A percentile compares a stretch with the other conserved stretches of the same genome.
Conservation (phyloP, 305 asterid species). For the Rubia tinctorum region DNA sequence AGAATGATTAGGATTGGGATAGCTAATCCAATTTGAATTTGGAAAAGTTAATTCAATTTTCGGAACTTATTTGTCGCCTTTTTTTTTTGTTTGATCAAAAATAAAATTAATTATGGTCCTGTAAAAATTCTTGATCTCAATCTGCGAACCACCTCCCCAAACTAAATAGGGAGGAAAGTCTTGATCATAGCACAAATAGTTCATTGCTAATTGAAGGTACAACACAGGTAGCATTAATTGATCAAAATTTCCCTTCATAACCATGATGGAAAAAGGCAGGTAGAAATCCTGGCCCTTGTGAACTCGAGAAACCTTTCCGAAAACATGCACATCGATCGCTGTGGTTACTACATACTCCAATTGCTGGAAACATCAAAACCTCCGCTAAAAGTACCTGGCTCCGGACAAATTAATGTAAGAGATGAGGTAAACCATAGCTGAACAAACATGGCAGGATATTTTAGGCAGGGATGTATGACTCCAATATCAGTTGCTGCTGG, state of each 20-base stretch:
- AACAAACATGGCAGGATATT: background rate
- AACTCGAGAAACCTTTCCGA: background rate
- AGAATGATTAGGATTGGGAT: no score
- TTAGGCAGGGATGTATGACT: slow-evolving; percentile 87
- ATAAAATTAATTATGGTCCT: no score
- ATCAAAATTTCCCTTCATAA: background rate
- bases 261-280: background rate
- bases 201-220: background rate
- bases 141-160: no score
- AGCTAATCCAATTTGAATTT: no score
- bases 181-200: no score
- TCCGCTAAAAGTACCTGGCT: background rate
- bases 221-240: background rate
- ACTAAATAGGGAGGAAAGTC: no score
- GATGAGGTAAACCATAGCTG: slow-evolving; percentile 2
- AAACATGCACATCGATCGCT: background rate
- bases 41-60: no score
- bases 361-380: slow-evolving; percentile 2
- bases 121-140: no score
- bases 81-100: no score
- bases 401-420: background rate
- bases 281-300: background rate
- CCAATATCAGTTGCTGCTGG: slow-evolving; percentile 75
- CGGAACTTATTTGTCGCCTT: no score
- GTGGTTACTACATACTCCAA: background rate